Evolutionary conservation across 2,329 filamentous ascomycete genomes (phyloP), one percentile per base, ranked within the genome.

Genomic region (Pleurostoma richardsiae): DNA sequence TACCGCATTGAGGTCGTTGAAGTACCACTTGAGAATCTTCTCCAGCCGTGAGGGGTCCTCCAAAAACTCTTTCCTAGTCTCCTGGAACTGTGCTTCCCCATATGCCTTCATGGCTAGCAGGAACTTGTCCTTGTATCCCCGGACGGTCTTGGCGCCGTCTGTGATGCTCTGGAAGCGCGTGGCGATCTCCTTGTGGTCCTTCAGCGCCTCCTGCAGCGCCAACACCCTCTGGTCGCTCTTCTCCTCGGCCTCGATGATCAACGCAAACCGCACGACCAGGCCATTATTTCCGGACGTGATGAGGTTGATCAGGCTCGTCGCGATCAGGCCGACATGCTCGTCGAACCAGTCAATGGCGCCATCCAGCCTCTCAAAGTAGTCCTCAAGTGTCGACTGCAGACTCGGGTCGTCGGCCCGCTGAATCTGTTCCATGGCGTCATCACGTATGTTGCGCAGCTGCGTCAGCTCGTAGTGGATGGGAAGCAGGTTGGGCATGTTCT

Each of bases 71-170:
- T 86, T 80, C 49, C 83, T 81, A 39, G 83, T 79, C 49, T 82
- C 75, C 10, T 83, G 81, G 57, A 96, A 90, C 59, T 92, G 86
- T 40, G 78, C 79, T 59, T 87, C 78, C 5, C 85, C 88, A 52
- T 82, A 84, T 49, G 84, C 73, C 57, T 84, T 80, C 60, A 96
- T 90, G 38, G 87, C 85, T 59, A 88, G 78, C 38, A 96, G 67
- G 64, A 97, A 96, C 63, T 96, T 96, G 57, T 95, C 88, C 71
- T 97, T 99, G 73, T 99, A 99, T 3, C 92, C 94, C 53, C 92
- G 85, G 45, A 95, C 83, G 54, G 90, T 88, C 66, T 95, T 95
- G 27, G 92, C 90, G 2, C 92, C 92, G 54, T 92, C 87, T 7
- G 91, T 92, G 68, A 99, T 96, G 56, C 90, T 92, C 70, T 96